These are phyloP conservation scores for Nymphaea thermarum DNA, from an alignment of 164 flowering plant genomes.

Conservation along the genomic window DNA sequence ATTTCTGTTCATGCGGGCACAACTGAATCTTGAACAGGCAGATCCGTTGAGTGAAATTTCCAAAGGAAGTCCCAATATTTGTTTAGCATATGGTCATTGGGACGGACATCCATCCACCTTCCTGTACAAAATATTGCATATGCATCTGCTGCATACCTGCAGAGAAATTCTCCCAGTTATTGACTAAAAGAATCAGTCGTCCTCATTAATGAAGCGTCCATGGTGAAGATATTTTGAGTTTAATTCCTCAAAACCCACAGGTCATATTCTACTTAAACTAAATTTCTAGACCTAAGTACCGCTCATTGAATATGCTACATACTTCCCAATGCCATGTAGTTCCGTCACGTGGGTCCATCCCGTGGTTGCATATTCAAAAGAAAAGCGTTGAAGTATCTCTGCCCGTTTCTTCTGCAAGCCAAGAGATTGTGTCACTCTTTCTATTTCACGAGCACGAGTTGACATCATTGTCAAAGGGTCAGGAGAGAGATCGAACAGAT, in stretches of 20 bases:
- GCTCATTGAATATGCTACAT: conserved; percentile 3
- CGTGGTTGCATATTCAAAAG: conserved; percentile 48
- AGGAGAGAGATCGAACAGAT: conserved; percentile 56
- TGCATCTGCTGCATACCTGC: conserved; percentile 96
- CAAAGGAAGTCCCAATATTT: conserved; percentile 53
- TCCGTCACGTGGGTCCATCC: conserved; percentile 71
- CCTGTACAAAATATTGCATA: conserved; percentile 90
- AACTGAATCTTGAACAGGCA: too few species aligned
- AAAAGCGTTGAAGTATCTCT: conserved; percentile 41
- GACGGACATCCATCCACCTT: conserved; percentile 53
- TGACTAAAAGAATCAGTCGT: neutral
- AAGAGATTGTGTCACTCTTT: conserved; percentile 31
- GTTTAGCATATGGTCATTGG: conserved; percentile 60
- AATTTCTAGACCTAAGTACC: neutral
- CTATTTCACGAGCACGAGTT: conserved; percentile 29
- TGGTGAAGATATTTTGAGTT: neutral
- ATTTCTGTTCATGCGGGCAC: too few species aligned
- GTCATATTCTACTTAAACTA: neutral
- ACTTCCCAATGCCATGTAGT: conserved; percentile 81
- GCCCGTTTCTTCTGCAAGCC: conserved; percentile 67
- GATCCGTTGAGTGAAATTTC: neutral
- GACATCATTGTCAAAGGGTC: conserved; percentile 46
- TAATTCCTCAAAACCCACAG: neutral
- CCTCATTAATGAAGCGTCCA: neutral
- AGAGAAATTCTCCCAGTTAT: neutral